Evolutionary conservation across 495 filamentous ascomycete species (phyloP).

Genomic region (Daldinia decipiens): DNA sequence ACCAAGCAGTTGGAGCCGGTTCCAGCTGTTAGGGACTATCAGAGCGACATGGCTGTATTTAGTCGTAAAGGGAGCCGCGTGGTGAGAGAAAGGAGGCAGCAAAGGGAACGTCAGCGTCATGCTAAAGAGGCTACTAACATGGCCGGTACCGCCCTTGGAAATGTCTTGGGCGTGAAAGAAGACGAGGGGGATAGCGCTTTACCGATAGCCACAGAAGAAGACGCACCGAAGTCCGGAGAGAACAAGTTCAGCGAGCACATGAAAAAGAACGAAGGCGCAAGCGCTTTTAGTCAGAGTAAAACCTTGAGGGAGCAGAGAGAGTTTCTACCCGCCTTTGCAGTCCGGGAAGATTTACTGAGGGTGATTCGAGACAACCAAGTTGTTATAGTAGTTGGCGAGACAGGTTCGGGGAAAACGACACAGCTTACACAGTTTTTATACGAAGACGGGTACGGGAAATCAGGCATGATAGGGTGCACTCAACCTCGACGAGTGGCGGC

Average conservation of each 20-base stretch:
- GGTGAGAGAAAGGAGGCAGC: constrained; percentile 88
- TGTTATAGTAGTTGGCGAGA: constrained; percentile 94
- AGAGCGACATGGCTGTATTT: constrained; percentile 99
- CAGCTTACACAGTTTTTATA: constrained; percentile 95
- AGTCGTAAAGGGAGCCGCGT: constrained; percentile 94
- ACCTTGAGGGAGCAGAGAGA: constrained; percentile 91
- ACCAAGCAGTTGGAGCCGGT: constrained; percentile 97
- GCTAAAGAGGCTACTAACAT: constrained; percentile 95
- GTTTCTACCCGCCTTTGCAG: constrained; percentile 94
- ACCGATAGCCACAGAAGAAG: constrained; percentile 77
- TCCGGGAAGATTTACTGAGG: constrained; percentile 92
- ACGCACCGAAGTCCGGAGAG: constrained; percentile 53
- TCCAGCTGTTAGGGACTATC: constrained; percentile 89
- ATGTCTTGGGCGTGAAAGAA: constrained; percentile 93
- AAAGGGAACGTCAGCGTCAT: constrained; percentile 93
- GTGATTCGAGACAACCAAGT: constrained; percentile 98
- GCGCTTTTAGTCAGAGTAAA: constrained; percentile 92
- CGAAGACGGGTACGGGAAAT: constrained; percentile 89
- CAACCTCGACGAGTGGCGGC: constrained; percentile 95
- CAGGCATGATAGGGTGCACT: constrained; percentile 93
- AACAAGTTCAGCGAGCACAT: constrained; percentile 92
- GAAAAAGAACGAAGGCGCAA: constrained; percentile 89
- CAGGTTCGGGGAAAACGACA: constrained; percentile 95
- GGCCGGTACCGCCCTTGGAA: constrained; percentile 90
- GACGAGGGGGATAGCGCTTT: constrained; percentile 92